These are phyloP conservation scores for Nematocida ausubeli DNA, from an alignment of 371 early-diverging fungal genomes.

Conservation along the genomic window DNA sequence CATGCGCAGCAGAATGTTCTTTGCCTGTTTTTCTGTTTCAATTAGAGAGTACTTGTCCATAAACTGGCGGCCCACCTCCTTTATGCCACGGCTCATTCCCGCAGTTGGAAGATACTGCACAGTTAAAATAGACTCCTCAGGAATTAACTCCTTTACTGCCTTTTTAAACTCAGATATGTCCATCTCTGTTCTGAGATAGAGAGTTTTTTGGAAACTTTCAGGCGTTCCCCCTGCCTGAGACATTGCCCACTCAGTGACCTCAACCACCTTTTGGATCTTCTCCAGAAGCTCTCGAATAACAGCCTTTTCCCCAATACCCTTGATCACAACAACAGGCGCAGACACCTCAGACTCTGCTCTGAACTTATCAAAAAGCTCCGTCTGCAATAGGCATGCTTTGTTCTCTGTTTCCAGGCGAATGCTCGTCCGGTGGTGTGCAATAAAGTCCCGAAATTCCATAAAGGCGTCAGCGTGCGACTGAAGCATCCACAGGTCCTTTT, in stretches of 20 bases:
- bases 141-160: not conserved
- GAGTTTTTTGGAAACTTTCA: conserved; percentile 10
- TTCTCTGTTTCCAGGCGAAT: conserved; percentile 7
- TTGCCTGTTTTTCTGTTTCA: conserved; percentile 4
- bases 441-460: conserved; percentile 55
- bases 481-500: conserved; percentile 9
- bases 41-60: conserved; percentile 6
- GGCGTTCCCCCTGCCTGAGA: conserved; percentile 14
- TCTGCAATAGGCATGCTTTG: not conserved
- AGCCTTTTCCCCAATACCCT: not conserved
- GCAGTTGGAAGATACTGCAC: conserved; percentile 10
- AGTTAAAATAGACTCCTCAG: not conserved
- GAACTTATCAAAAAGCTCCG: conserved; percentile 36
- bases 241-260: not conserved
- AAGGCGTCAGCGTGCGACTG: conserved; percentile 10
- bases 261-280: not conserved
- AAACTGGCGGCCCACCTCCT: conserved; percentile 28
- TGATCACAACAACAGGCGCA: conserved; percentile 5
- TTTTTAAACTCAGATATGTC: not conserved
- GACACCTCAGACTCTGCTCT: not conserved
- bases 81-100: not conserved
- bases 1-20: conserved; percentile 35
- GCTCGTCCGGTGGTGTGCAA: not conserved
- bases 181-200: conserved; percentile 15
- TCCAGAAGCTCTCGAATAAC: not conserved